Conservation (phyloP, 768 basidiomycete species). For the Phlebiopsis gigantea region DNA sequence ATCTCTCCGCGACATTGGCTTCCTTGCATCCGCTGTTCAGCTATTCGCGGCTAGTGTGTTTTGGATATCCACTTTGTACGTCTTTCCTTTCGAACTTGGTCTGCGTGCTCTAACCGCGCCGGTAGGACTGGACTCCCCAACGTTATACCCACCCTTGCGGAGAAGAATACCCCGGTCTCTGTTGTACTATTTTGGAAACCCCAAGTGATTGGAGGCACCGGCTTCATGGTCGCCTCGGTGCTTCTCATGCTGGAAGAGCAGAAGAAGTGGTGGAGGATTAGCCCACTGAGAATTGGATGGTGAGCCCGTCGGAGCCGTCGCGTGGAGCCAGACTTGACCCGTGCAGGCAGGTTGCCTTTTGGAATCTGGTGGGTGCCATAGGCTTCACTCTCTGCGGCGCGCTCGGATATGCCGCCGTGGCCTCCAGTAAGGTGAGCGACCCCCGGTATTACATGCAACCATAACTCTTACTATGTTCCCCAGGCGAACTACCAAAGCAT, state of each 20-base stretch:
- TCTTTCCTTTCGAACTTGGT: conserved; percentile 1
- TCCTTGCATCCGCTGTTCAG: conserved; percentile 45
- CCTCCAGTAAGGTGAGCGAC: conserved; percentile 15
- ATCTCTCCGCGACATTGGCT: conserved; percentile 39
- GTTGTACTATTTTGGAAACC: conserved; percentile 58
- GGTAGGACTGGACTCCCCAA: conserved; percentile 36
- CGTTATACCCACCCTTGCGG: conserved; percentile 29
- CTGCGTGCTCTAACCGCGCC: not conserved
- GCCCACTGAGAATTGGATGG: conserved; percentile 47
- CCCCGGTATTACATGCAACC: not conserved
- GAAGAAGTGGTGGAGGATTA: conserved; percentile 46
- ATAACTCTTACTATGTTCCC: not conserved
- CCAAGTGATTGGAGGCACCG: conserved; percentile 55
- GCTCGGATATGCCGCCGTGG: conserved; percentile 38
- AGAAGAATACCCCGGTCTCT: conserved; percentile 25
- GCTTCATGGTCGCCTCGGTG: conserved; percentile 47
- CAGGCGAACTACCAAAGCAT: conserved; percentile 46
- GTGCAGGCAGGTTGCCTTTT: conserved; percentile 32
- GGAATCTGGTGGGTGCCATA: conserved; percentile 55
- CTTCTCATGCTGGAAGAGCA: conserved; percentile 54
- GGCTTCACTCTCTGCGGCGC: conserved; percentile 58
- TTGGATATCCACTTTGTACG: conserved; percentile 40
- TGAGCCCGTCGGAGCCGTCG: conserved; percentile 22
- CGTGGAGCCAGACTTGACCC: not conserved
- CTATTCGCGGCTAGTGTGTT: conserved; percentile 53